These are phyloP conservation scores for Blastobotrys mokoenaii DNA, from an alignment of 805 yeast genomes.

Conservation along the genomic window DNA sequence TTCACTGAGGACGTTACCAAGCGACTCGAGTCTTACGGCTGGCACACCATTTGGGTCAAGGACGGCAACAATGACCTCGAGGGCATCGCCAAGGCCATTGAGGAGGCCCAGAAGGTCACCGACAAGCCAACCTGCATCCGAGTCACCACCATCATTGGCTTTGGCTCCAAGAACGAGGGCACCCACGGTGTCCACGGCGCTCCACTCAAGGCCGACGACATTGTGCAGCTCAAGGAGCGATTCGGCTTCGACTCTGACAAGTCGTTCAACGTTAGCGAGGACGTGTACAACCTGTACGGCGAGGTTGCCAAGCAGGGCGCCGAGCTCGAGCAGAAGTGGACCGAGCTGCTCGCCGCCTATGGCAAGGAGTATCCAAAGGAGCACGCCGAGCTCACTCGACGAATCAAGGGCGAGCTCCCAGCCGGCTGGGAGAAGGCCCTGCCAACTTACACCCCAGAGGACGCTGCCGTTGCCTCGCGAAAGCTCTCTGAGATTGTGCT, in stretches of 20 bases:
- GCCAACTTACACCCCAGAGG: slow-evolving; percentile 72
- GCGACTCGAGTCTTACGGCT: slow-evolving; percentile 88
- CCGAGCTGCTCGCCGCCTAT: slow-evolving; percentile 53
- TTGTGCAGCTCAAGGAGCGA: slow-evolving; percentile 72
- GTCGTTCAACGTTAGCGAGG: slow-evolving; percentile 70
- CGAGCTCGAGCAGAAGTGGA: slow-evolving; percentile 69
- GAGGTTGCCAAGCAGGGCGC: slow-evolving; percentile 52
- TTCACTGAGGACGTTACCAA: slow-evolving; percentile 86
- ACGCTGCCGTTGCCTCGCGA: slow-evolving; percentile 85
- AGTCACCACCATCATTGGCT: slow-evolving; percentile 88
- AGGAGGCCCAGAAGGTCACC: slow-evolving; percentile 64
- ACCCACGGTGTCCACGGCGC: slow-evolving; percentile 93
- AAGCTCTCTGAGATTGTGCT: slow-evolving; percentile 82
- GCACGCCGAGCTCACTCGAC: slow-evolving; percentile 73
- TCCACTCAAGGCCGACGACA: slow-evolving; percentile 89
- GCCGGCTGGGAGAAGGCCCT: slow-evolving; percentile 66
- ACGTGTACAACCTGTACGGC: slow-evolving; percentile 65
- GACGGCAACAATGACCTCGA: slow-evolving; percentile 75
- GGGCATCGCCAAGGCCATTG: slow-evolving; percentile 67
- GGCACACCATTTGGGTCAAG: slow-evolving; percentile 74
- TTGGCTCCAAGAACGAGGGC: slow-evolving; percentile 78
- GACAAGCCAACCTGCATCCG: slow-evolving; percentile 88
- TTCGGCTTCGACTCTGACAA: slow-evolving; percentile 86
- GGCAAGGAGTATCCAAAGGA: slow-evolving; percentile 60
- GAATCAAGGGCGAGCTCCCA: slow-evolving; percentile 67